phyloP scores from a whole-genome alignment of 129 eudicot species.

The sunflower (Helianthus annuus) region HanXRQr2.0-SUNRISE NC_035447.2:86408213-86408712 shows the following conservation, averaged over 20 bases:
- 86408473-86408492: slow-evolving; percentile 2
- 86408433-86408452: slow-evolving; percentile 29
- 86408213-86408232: slow-evolving; percentile 17
- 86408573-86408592: not conserved
- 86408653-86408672: not conserved
- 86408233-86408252: slow-evolving; percentile 9
- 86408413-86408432: slow-evolving; percentile 91
- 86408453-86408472: not conserved
- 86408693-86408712: slow-evolving; percentile 26
- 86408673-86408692: not conserved
- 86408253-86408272: slow-evolving; percentile 41
- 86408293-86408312: slow-evolving; percentile 28
- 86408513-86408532: slow-evolving; percentile 77
- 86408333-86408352: slow-evolving; percentile 48
- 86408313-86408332: slow-evolving; percentile 45
- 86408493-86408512: not conserved
- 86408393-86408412: slow-evolving; percentile 76
- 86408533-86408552: slow-evolving; percentile 94
- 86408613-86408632: not conserved
- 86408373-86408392: slow-evolving; percentile 45
- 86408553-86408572: slow-evolving; percentile 91
- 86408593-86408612: slow-evolving; percentile 12
- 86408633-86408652: slow-evolving; percentile 6
- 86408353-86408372: slow-evolving; percentile 49
- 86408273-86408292: slow-evolving; percentile 82